Evolutionary conservation across 2,329 filamentous ascomycete genomes (phyloP).

Genomic region (Stemphylium beticola): DNA sequence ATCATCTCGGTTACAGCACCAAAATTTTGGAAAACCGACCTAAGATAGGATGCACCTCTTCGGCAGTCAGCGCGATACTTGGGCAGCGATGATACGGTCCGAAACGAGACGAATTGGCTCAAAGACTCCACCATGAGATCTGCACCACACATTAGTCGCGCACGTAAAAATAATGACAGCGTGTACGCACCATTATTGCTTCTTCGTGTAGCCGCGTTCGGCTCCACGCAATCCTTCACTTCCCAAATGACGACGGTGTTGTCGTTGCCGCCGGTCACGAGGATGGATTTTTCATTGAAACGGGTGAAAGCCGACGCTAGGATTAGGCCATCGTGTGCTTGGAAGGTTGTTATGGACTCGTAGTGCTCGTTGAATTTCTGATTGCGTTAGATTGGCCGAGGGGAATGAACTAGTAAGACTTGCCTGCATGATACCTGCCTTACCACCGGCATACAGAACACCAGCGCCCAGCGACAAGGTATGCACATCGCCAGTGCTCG

Average conservation of each 20-base stretch:
- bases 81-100: conserved; percentile 85
- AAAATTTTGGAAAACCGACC: conserved; percentile 87
- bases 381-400: conserved; percentile 23
- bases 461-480: conserved; percentile 85
- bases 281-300: conserved; percentile 76
- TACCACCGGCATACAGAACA: conserved; percentile 84
- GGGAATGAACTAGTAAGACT: background rate
- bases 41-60: conserved; percentile 87
- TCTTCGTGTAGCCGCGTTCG: conserved; percentile 53
- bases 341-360: conserved; percentile 77
- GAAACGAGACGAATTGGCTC: conserved; percentile 86
- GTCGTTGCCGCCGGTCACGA: conserved; percentile 93
- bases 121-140: conserved; percentile 70
- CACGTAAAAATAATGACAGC: conserved; percentile 1
- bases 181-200: conserved; percentile 62
- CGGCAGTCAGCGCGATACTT: conserved; percentile 92
- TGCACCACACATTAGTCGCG: conserved; percentile 38
- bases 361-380: conserved; percentile 82
- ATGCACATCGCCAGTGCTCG: conserved; percentile 82
- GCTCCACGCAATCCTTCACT: conserved; percentile 63
- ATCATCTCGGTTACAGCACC: conserved; percentile 84
- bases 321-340: conserved; percentile 85
- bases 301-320: conserved; percentile 79
- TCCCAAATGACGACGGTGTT: conserved; percentile 89
- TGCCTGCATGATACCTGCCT: conserved; percentile 85